Evolutionary conservation across 306 rosid species (phyloP), one percentile per base, ranked within the genome.

Genomic region (Prunus salicina): DNA sequence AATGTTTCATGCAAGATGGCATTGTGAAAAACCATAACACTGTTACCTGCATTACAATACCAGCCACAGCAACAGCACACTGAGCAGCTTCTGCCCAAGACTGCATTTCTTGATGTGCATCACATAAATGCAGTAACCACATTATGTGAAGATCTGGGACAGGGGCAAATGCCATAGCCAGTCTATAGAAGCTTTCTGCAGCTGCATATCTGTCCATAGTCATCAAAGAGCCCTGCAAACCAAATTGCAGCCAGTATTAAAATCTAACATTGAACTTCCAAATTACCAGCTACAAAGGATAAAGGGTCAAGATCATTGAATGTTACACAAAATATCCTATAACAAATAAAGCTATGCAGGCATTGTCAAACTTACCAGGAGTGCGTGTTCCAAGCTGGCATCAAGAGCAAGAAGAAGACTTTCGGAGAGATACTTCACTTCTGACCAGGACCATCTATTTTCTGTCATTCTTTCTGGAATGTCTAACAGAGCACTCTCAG

Each of bases 51-150:
- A 95, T 90, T 60, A 95, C 97, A 84, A 95, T 96, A 76, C 97
- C 97, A 62, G 98, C 97, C 67, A 95, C 97, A 22, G 97, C 98
- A 27, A 95, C 98, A 30, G 98, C 96, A 84, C 98, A 95, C 83
- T 95, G 98, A 74, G 98, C 98, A 80, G 98, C 93, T 89, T 95
- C 98, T 14, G 97, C 98, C 97, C 97, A 92, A 24, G 98, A 95
- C 81, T 92, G 98, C 97, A 95, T 90, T 89, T 95, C 97, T 74
- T 92, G 98, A 79, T 95, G 98, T 1, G 98, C 98, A 82, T 95
- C 98, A 81, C 98, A 95, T 43, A 95, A 84, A 88, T 95, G 98
- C 61, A 95, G 92, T 82, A 95, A 84, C 98, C 98, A 95, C 98
- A 95, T 95, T 76, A 95, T 95, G 88, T 95, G 97, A 82, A 95